phyloP scores from a whole-genome alignment of 257 asterid genomes.

The Capsicum chinense region DNA sequence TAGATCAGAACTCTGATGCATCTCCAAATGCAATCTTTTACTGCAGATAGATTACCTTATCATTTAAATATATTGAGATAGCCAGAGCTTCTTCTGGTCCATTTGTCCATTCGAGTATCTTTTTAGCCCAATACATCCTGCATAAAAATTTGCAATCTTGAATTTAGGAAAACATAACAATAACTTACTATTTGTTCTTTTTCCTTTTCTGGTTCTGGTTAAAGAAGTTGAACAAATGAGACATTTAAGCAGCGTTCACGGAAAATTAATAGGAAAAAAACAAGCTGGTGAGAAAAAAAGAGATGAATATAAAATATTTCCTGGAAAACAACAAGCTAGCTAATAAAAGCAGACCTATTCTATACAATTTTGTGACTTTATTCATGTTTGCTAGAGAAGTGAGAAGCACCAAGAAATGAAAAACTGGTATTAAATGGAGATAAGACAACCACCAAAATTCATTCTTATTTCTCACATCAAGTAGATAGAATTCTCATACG shows the following conservation, averaged over 20 bases:
- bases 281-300: no score
- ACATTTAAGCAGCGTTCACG: neutral
- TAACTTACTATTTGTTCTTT: neutral
- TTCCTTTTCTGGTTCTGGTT: neutral
- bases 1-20: constrained; percentile 11
- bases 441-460: neutral
- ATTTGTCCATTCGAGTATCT: constrained; percentile 94
- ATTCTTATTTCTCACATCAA: no score
- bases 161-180: neutral
- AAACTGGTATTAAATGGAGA: neutral
- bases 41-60: constrained; percentile 55
- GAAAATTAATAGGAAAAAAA: no score
- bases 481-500: no score
- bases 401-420: constrained; percentile 1
- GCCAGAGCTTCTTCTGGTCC: constrained; percentile 97
- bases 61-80: constrained; percentile 71
- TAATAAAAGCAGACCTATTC: neutral
- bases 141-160: neutral
- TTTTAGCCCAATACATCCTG: constrained; percentile 99
- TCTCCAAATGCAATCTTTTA: neutral
- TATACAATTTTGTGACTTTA: neutral
- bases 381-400: neutral
- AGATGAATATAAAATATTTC: no score
- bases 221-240: neutral
- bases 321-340: no score